phyloP scores from a whole-genome alignment of 2,329 filamentous ascomycete genomes.

The Neospermospora avenae region DNA sequence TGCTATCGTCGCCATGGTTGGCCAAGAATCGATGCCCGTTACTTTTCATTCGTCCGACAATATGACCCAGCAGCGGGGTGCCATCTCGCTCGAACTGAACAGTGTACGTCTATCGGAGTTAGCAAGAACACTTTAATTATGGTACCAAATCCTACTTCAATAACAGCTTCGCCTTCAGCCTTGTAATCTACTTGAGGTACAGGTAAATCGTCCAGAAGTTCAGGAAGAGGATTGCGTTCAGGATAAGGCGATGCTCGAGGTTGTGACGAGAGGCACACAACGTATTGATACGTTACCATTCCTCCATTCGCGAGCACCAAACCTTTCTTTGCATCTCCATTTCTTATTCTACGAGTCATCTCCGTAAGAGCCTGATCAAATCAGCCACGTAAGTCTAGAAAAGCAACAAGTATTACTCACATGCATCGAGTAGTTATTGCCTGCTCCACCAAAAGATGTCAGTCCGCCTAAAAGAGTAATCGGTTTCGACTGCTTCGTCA shows the following conservation, averaged over 20 bases:
- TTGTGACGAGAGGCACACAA: conserved; percentile 51
- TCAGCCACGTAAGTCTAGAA: neutral
- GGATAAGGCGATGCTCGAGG: conserved; percentile 46
- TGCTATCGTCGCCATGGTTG: conserved; percentile 51
- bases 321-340: conserved; percentile 45
- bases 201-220: conserved; percentile 39
- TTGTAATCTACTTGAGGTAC: conserved; percentile 41
- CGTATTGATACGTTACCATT: conserved; percentile 62
- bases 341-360: conserved; percentile 52
- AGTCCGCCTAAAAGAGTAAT: conserved; percentile 62
- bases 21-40: conserved; percentile 52
- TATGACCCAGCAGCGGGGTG: conserved; percentile 44
- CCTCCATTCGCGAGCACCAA: conserved; percentile 65
- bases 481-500: conserved; percentile 44
- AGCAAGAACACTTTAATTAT: neutral
- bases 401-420: conserved; percentile 37
- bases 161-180: conserved; percentile 48
- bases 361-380: conserved; percentile 46
- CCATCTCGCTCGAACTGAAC: conserved; percentile 54
- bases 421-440: conserved; percentile 71
- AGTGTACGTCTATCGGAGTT: conserved; percentile 52
- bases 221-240: conserved; percentile 42
- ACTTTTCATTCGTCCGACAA: conserved; percentile 49
- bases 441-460: conserved; percentile 67
- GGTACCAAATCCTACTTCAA: conserved; percentile 45